Conservation (phyloP, 116 monocot genomes). For the Iris pallida region DNA sequence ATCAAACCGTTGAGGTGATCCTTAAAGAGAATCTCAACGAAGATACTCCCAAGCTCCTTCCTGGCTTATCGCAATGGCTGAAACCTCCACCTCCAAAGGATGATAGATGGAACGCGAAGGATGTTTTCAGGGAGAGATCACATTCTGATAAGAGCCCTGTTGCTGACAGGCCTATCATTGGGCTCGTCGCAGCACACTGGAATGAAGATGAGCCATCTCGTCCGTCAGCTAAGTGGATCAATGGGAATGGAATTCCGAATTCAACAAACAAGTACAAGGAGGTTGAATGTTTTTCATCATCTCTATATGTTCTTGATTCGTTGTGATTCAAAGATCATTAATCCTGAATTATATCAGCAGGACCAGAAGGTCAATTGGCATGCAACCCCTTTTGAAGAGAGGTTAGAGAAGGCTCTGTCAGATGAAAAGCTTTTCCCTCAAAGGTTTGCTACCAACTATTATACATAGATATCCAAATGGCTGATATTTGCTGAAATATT, state of each 20-base stretch:
- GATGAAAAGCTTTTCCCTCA: slow-evolving; percentile 22
- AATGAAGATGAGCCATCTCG: slow-evolving; percentile 26
- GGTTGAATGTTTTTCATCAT: slow-evolving; percentile 13
- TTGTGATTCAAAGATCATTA: neutral
- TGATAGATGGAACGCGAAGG: neutral
- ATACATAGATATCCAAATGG: too few species aligned
- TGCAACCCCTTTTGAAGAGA: slow-evolving; percentile 31
- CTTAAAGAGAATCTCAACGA: neutral
- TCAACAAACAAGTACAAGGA: slow-evolving; percentile 60
- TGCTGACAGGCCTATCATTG: slow-evolving; percentile 40
- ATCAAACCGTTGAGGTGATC: neutral
- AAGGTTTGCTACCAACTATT: slow-evolving; percentile 21
- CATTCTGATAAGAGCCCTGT: slow-evolving; percentile 24
- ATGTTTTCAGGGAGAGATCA: slow-evolving; percentile 10
- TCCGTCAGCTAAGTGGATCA: slow-evolving; percentile 31
- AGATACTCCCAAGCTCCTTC: slow-evolving; percentile 10
- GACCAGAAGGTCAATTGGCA: slow-evolving; percentile 31
- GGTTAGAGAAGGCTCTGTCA: slow-evolving; percentile 24
- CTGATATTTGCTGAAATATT: too few species aligned
- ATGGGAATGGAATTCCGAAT: slow-evolving; percentile 62
- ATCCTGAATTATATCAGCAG: slow-evolving; percentile 9
- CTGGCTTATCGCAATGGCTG: slow-evolving; percentile 28
- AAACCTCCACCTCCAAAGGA: slow-evolving; percentile 21
- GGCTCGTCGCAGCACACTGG: slow-evolving; percentile 41
- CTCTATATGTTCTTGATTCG: neutral